phyloP scores from a whole-genome alignment of 805 yeast genomes.

The Spathaspora passalidarum region DNA sequence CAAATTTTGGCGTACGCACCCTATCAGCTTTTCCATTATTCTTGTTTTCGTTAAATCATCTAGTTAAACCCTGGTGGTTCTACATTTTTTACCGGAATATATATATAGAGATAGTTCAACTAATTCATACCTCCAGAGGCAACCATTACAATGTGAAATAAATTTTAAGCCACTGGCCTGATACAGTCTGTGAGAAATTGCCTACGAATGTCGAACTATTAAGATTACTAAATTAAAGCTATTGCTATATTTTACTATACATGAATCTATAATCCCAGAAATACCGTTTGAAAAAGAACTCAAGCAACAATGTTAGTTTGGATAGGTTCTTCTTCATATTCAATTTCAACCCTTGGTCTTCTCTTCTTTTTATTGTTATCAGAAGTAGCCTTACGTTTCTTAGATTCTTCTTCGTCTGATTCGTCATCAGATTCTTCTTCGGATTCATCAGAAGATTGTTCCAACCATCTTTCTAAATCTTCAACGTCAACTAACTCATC shows the following conservation, averaged over 20 bases:
- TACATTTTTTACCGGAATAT: no score
- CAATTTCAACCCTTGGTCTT: constrained; percentile 77
- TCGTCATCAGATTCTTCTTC: constrained; percentile 33
- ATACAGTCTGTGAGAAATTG: no score
- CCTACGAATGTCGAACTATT: no score
- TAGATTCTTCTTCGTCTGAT: constrained; percentile 29
- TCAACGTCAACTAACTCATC: constrained; percentile 90
- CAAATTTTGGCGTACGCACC: no score
- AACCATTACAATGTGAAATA: no score
- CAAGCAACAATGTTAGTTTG: constrained; percentile 33
- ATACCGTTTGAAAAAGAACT: not conserved
- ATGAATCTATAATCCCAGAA: not conserved
- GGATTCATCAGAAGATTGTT: constrained; percentile 34
- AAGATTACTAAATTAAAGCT: no score
- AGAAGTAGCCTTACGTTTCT: constrained; percentile 28
- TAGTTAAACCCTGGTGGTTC: no score
- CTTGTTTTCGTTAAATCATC: no score
- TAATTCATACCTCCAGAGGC: no score
- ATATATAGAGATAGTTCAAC: no score
- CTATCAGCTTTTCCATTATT: no score
- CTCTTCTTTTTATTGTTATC: constrained; percentile 45
- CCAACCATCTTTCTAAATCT: constrained; percentile 88
- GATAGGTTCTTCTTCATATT: constrained; percentile 57
- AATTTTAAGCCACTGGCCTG: no score
- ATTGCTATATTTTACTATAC: not conserved